Evolutionary conservation across 441 rosid species (phyloP).

Genomic region (Dalechampia spathulata): DNA sequence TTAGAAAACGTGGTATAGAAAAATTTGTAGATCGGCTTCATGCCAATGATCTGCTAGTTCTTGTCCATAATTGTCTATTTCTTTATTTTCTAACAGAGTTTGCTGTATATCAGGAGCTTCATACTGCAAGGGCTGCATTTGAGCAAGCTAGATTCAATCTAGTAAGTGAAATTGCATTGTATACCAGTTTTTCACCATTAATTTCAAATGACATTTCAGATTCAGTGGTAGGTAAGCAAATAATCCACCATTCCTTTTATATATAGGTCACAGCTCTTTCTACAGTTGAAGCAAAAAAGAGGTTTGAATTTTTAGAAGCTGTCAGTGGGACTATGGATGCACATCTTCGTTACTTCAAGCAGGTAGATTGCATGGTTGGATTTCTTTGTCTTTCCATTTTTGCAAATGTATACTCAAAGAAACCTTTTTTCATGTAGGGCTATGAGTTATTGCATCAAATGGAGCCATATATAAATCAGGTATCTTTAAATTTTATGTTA

Average conservation of each 20-base stretch:
- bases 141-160: constrained; percentile 96
- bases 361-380: constrained; percentile 31
- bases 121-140: constrained; percentile 77
- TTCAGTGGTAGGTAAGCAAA: constrained; percentile 2
- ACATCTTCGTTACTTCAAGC: constrained; percentile 97
- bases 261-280: constrained; percentile 85
- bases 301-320: constrained; percentile 97
- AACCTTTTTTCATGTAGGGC: constrained; percentile 44
- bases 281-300: constrained; percentile 93
- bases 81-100: constrained; percentile 14
- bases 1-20: no score
- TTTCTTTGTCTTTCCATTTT: constrained; percentile 14
- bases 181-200: no score
- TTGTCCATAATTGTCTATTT: no score
- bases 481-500: constrained; percentile 8
- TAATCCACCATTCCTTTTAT: constrained; percentile 12
- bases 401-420: constrained; percentile 11
- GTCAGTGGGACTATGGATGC: constrained; percentile 99
- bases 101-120: constrained; percentile 72
- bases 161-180: constrained; percentile 52
- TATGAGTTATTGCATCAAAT: constrained; percentile 96
- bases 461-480: constrained; percentile 99
- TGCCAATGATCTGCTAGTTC: no score
- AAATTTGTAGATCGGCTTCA: no score
- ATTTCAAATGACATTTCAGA: not conserved